A percentile compares a stretch with the other conserved stretches of the same genome.
phyloP scores from a whole-genome alignment of 805 yeast genomes.

The Candida silvatica region DNA sequence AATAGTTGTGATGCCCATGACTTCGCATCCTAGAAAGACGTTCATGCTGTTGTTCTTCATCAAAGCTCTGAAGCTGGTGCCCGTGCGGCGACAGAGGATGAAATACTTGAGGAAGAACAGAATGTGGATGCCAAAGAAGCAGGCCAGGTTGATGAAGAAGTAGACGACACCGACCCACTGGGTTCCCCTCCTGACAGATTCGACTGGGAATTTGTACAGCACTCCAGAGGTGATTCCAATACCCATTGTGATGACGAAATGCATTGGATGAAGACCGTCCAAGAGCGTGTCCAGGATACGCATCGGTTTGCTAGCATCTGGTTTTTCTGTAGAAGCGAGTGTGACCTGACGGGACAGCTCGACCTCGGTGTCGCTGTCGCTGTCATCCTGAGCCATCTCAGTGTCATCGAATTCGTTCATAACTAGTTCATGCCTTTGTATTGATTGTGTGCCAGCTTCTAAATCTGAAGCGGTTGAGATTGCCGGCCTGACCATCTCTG shows the following conservation, averaged over 20 bases:
- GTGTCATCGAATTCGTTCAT: too few relatives aligned
- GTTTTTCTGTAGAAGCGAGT: not conserved
- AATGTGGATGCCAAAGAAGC: slow-evolving; percentile 34
- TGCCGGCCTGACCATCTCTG: too few relatives aligned
- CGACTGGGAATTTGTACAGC: slow-evolving; percentile 58
- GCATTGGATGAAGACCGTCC: slow-evolving; percentile 38
- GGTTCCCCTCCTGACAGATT: slow-evolving; percentile 26
- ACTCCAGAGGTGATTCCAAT: slow-evolving; percentile 64
- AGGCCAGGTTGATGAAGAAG: slow-evolving; percentile 49
- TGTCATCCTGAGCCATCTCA: too few relatives aligned
- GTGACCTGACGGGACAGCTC: too few relatives aligned
- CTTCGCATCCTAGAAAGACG: slow-evolving; percentile 67
- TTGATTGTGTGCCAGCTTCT: too few relatives aligned
- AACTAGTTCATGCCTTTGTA: too few relatives aligned
- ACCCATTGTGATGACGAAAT: slow-evolving; percentile 80
- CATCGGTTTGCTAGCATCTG: not conserved
- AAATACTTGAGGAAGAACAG: slow-evolving; percentile 33
- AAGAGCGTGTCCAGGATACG: slow-evolving; percentile 9
- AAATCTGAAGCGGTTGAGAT: too few relatives aligned
- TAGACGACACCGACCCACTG: slow-evolving; percentile 44
- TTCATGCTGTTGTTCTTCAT: slow-evolving; percentile 36
- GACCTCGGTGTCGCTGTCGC: too few relatives aligned
- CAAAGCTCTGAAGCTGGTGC: slow-evolving; percentile 12
- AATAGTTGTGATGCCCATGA: slow-evolving; percentile 72
- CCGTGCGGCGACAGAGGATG: slow-evolving; percentile 22